Evolutionary conservation across 371 early-diverging fungal species (phyloP), one percentile per base, ranked within the genome.

Genomic region (Parasitella parasitica): DNA sequence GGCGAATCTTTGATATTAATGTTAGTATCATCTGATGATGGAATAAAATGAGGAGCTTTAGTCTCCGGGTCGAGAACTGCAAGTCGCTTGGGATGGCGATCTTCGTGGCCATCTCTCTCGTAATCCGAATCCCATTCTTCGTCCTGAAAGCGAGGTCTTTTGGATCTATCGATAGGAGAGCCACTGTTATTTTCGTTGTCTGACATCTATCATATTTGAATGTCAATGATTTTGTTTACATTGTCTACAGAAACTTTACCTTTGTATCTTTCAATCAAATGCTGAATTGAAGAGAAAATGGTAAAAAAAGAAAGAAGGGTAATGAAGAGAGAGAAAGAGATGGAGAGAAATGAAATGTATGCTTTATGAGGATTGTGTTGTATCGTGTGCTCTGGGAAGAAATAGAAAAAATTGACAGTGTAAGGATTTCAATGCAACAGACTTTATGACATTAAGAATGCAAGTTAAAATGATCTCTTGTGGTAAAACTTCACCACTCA

Each of bases 61-160:
- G 81, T 80, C 36, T 75, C 74, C 11, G 81, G 81, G 61, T 80
- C 81, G 36, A 76, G 72, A 1, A 80, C 78, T 9, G 81, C 81
- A 51, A 77, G 70, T 28, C 81, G 58, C 37, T 80, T 80, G 11
- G 73, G 73, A 53, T 77, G 78, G 43, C 81, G 76, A 50, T 80
- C 75, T 12, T 77, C 78, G 15, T 73, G 74, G 13, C 61, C 61
- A 28, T 66, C 63, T 22, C 62, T 48, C 48, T 80, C 80, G 39
- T 73, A 63, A 49, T 74, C 78, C 20, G 73, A 67, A 54, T 72
- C 71, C 46, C 60, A 67, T 54, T 77, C 80, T 28, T 76, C 77
- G 16, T 73, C 75, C 49, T 77, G 71, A n/a, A 70, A 64, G 54
- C 79, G 76, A 51, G 76, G 78, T 18, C 78, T 76, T 46, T 80